These are phyloP conservation scores for Phytophthora foliorum DNA, from an alignment of 352 stramenopile species.

Conservation along the genomic window DNA sequence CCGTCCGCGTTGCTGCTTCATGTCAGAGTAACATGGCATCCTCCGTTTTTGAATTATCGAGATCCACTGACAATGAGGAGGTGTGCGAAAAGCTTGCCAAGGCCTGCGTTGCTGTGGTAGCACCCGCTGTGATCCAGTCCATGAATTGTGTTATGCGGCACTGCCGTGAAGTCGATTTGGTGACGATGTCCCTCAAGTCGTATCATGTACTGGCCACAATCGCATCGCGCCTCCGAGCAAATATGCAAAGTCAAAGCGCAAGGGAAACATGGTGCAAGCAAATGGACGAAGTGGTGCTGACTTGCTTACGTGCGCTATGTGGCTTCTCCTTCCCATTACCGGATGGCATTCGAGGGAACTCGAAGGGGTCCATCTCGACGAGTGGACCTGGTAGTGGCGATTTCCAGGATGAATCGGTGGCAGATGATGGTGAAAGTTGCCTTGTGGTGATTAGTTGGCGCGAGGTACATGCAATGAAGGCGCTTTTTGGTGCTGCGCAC, in stretches of 20 bases:
- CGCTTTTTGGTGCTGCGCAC: constrained; percentile 82
- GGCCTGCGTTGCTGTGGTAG: constrained; percentile 71
- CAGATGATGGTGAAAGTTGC: constrained; percentile 73
- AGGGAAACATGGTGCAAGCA: constrained; percentile 54
- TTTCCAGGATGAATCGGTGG: constrained; percentile 47
- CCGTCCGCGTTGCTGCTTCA: constrained; percentile 79
- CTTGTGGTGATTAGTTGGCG: constrained; percentile 80
- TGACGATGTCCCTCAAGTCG: constrained; percentile 86
- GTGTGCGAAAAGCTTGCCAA: constrained; percentile 60
- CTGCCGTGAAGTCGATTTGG: constrained; percentile 84
- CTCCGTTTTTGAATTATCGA: constrained; percentile 80
- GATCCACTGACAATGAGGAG: constrained; percentile 50
- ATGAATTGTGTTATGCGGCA: constrained; percentile 84
- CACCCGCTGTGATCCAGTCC: constrained; percentile 75
- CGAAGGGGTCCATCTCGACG: constrained; percentile 46
- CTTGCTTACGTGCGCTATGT: constrained; percentile 76
- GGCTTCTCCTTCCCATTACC: constrained; percentile 85
- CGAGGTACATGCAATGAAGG: constrained; percentile 91
- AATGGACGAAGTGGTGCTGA: constrained; percentile 82
- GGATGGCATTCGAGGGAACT: constrained; percentile 63
- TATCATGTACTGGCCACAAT: constrained; percentile 86
- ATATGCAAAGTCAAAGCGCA: constrained; percentile 49
- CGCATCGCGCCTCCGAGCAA: constrained; percentile 70
- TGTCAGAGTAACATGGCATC: constrained; percentile 82
- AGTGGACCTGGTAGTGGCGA: constrained; percentile 33